Evolutionary conservation across 1,284 basidiomycete genomes (phyloP), one percentile per base, ranked within the genome.

Genomic region (Cystobasidium slooffiae): DNA sequence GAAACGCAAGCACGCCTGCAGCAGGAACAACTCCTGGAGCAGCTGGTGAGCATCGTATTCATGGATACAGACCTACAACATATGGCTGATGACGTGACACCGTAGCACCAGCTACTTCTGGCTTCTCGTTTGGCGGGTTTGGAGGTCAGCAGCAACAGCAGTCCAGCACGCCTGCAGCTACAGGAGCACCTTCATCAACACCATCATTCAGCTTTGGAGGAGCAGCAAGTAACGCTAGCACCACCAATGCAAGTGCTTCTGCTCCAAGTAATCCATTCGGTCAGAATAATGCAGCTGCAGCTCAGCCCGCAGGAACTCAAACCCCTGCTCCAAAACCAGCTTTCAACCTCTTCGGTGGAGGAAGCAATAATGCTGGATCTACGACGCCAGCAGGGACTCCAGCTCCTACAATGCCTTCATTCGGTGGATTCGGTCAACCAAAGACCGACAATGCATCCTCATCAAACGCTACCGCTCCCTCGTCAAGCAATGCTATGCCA

Each of bases 151-250:
- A 52, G 53, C 66, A 59, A 24, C 41, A 58, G 43, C 53, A 51
- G 46, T 22, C 43, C 43, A 59, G 41, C 53, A 59, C 52, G 20
- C 66, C 66, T 37, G 52, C 53, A 22, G 31, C 49, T 24, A 6
- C 51, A 22, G 41, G 20, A 37, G 59, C 31, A 62, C 22, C 31
- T 14, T 41, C 63, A 46, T 72, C 59, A 1, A 74, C 53, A 41
- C 58, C 64, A 9, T 49, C 72, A 6, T 74, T 74, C 66, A 68
- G 55, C 65, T 74, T 74, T 59, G 72, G 72, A 41, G 46, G 43
- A 12, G 55, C 41, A n/a, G 31, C 31, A 31, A 31, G 31, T 31
- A 31, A 31, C 31, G 5, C 31, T 31, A 49, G 49, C 51, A 66
- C 16, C 64, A 66, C 22, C 37, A 53, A 47, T 14, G 3, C 22